These are phyloP conservation scores for Pythium myriotylum DNA, from an alignment of 352 stramenopile species.

Conservation along the genomic window DNA sequence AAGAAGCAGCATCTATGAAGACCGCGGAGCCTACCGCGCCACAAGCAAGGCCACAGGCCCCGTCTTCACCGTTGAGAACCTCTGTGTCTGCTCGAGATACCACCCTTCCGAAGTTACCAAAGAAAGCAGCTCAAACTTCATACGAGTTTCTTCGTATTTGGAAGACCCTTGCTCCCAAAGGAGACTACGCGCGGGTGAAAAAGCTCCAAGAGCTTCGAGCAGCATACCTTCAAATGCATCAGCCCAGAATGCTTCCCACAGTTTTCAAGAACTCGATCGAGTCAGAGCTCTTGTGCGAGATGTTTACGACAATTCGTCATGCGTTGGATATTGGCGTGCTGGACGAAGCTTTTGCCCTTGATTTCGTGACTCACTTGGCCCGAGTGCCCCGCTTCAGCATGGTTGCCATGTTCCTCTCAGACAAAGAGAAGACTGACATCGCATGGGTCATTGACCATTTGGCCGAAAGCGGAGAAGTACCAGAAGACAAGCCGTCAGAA, in stretches of 20 bases:
- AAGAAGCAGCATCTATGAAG: background rate
- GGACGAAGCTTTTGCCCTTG: conserved; percentile 32
- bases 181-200: conserved; percentile 30
- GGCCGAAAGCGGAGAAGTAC: conserved; percentile 6
- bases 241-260: conserved; percentile 32
- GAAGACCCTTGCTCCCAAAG: conserved; percentile 62
- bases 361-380: conserved; percentile 42
- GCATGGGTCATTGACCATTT: conserved; percentile 42
- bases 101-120: conserved; percentile 57
- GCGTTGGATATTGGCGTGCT: conserved; percentile 33
- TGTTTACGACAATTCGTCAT: conserved; percentile 32
- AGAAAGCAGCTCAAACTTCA: conserved; percentile 62
- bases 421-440: conserved; percentile 61
- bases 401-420: conserved; percentile 78
- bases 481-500: conserved; percentile 1
- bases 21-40: background rate
- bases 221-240: conserved; percentile 53
- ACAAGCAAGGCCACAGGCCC: background rate
- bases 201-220: conserved; percentile 45
- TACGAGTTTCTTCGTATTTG: conserved; percentile 85
- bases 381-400: conserved; percentile 77
- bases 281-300: conserved; percentile 72
- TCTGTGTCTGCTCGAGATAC: no score
- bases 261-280: conserved; percentile 83
- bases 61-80: background rate